Base-by-base conservation (phyloP, 176 grass and related monocot species). In the Olyra latifolia region DNA sequence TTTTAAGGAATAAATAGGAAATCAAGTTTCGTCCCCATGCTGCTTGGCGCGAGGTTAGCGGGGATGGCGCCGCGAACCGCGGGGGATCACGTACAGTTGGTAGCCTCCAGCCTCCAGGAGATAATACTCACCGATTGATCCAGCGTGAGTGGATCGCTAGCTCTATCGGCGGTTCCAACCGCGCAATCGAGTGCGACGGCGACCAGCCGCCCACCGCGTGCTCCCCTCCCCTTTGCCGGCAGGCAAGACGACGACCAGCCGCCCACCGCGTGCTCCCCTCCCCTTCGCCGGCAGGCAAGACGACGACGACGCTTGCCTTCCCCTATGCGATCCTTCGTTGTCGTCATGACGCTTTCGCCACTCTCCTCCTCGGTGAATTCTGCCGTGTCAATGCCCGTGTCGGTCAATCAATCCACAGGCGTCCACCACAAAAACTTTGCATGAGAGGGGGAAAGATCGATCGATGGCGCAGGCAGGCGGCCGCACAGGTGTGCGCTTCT, bases 361-460 rank as follows among this genome's bases (percentile, higher is more conserved):
- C 50, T 53, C 8, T 58, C 22, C 50, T 55, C 57, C 6, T 4
- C 43, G 8, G 23, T 4, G 79, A 55, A 82, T 72, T 6, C 4
- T 16, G 41, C 23, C n/a, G n/a, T 14, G 19, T 62, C 35, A 45
- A 39, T 53, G 76, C 30, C 16, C 38, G 54, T 62, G 80, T 73
- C 27, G 72, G 27, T 5, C 25, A 8, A 13, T 84, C 49, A 19
- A 67, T 24, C 72, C 32, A 35, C 32, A 4, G 38, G n/a, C 66
- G 23, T 14, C 66, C 40, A 42, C 40, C 32, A 1, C n/a, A n/a
- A n/a, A 23, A 13, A 16, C 12, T 14, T 14, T 40, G n/a, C 65
- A 68, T 44, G 65, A 44, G n/a, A n/a, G n/a, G n/a, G n/a, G n/a
- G n/a, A n/a, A n/a, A n/a, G 81, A 61, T 88, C 75, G 81, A 88